Evolutionary conservation across 2,329 filamentous ascomycete species (phyloP).

Genomic region (Cytospora piceicola): DNA sequence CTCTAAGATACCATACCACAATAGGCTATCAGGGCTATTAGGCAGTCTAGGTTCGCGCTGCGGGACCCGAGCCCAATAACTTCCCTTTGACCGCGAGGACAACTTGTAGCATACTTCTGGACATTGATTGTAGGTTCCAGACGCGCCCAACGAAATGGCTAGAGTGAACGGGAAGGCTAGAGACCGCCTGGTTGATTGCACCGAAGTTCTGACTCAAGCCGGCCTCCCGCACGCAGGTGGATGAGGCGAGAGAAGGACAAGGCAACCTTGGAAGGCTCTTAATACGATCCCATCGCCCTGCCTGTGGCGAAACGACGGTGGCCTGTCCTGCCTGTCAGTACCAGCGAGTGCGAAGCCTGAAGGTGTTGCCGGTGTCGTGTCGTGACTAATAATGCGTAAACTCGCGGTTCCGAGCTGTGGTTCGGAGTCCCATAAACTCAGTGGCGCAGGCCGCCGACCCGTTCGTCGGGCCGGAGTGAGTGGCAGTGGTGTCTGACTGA

Average conservation of each 20-base stretch:
- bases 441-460: neutral
- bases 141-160: neutral
- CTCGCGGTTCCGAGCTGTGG: neutral
- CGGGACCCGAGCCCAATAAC: neutral
- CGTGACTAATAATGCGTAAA: neutral
- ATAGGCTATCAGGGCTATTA: neutral
- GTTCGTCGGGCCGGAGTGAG: neutral
- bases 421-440: neutral
- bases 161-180: neutral
- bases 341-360: neutral
- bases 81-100: neutral
- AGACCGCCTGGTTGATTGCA: neutral
- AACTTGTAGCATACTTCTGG: neutral
- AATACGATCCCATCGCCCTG: no score
- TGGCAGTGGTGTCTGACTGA: neutral
- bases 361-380: neutral
- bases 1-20: neutral
- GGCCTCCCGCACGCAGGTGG: neutral
- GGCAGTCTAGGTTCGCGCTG: neutral
- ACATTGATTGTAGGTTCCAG: neutral
- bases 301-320: neutral
- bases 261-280: no score
- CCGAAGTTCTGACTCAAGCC: neutral
- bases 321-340: neutral
- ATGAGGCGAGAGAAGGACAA: no score